phyloP scores from a whole-genome alignment of 371 early-diverging fungal species.

The Mortierella sp. region DNA sequence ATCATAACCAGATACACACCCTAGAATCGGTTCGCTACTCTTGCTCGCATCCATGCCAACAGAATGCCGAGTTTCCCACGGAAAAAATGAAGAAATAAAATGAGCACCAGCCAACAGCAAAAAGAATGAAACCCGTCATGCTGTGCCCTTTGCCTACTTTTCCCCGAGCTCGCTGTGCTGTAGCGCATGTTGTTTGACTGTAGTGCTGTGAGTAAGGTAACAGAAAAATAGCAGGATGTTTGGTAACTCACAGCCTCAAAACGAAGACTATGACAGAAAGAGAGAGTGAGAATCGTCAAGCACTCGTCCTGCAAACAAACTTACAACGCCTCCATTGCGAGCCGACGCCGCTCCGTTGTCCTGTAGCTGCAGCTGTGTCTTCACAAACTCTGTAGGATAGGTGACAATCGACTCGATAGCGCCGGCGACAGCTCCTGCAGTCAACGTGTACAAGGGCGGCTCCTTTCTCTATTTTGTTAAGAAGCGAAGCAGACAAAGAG shows the following conservation, averaged over 20 bases:
- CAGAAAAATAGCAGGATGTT: not conserved
- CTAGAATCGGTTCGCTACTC: not conserved
- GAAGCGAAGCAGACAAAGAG: not conserved
- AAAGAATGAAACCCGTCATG: not conserved
- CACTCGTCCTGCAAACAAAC: not conserved
- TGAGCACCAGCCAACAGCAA: not conserved
- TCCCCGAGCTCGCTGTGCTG: not conserved
- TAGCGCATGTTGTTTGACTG: not conserved
- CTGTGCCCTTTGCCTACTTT: not conserved
- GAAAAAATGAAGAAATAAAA: not conserved
- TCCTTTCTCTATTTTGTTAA: slow-evolving; percentile 46
- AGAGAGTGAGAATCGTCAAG: not conserved
- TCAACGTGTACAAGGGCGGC: slow-evolving; percentile 64
- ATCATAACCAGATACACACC: not conserved
- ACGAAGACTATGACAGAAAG: not conserved
- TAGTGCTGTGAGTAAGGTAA: not conserved
- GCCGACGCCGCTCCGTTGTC: slow-evolving; percentile 58
- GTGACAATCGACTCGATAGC: slow-evolving; percentile 89
- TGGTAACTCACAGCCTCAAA: not conserved
- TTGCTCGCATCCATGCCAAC: not conserved
- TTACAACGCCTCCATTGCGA: slow-evolving; percentile 44
- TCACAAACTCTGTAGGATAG: slow-evolving; percentile 95
- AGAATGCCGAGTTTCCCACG: slow-evolving; percentile 1
- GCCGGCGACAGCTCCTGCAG: slow-evolving; percentile 91
- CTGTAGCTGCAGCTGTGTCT: slow-evolving; percentile 94